Base-by-base conservation (phyloP, 2,329 filamentous ascomycete species). In the Pseudopithomyces chartarum region DNA sequence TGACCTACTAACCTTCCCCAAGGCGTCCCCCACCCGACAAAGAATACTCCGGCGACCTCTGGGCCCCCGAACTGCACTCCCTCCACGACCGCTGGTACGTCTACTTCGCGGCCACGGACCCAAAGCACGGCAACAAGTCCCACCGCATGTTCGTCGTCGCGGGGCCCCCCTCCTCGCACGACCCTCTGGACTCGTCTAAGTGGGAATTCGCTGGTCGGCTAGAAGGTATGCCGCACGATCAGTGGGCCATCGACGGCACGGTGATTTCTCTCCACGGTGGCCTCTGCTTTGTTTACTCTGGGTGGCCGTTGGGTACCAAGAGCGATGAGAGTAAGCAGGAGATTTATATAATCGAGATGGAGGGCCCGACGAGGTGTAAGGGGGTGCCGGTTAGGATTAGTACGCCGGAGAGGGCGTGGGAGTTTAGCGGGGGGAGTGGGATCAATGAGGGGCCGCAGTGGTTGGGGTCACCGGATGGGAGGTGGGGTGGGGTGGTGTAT, bases 1-100 rank as follows among this genome's bases (percentile, higher is more conserved):
- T n/a, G n/a, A n/a, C n/a, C n/a, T n/a, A n/a, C n/a, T n/a, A n/a
- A n/a, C n/a, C n/a, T n/a, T n/a, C n/a, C n/a, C n/a, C n/a, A n/a
- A 70, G 74, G 73, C 74, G 75, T 19, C 79, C 81, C 29, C 69
- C 78, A 0, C 77, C 76, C 12, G 69, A 78, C 56, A 75, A 74
- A 10, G 68, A 72, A 17, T 80, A 78, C 74, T 78, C 75, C 7
- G 78, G 71, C 39, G 78, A 77, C 59, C 72, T 85, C 32, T 85
- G 83, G 83, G 83, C 83, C 0, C 83, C 83, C 0, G 83, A 85
- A 71, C 74, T 85, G 0, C 83, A 85, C 65, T 69, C 69, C 46
- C 73, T 85, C 23, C 69, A 78, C 36, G 80, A 79, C 0, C 76
- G 76, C 20, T 85, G 83, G 83, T 85, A 84, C 67, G 75, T 84